A percentile compares a stretch with the other conserved stretches of the same genome.
Evolutionary conservation across 148 eudicot genomes (phyloP).

Genomic region (Amaranthus hypochondriacus): DNA sequence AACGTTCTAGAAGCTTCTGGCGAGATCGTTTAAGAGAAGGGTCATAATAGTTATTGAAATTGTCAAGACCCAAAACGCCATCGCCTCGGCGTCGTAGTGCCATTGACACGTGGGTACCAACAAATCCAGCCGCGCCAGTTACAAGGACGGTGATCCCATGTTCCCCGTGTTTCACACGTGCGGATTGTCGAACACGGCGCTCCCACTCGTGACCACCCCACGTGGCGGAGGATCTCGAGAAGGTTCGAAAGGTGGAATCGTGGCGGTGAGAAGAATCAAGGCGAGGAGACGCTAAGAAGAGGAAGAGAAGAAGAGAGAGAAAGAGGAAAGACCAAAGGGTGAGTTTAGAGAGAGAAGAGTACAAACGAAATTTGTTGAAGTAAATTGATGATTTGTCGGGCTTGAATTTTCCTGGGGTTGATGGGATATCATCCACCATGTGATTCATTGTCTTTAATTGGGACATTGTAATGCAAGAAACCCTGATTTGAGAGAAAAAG

Average conservation of each 20-base stretch:
- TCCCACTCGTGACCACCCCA: constrained; percentile 54
- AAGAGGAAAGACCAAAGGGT: constrained; percentile 51
- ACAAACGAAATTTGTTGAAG: constrained; percentile 42
- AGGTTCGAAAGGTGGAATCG: constrained; percentile 14
- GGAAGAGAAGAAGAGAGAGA: constrained; percentile 29
- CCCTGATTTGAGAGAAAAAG: background rate
- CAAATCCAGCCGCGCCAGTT: constrained; percentile 71
- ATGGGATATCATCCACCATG: constrained; percentile 32
- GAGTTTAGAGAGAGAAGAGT: constrained; percentile 42
- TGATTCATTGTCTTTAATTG: constrained; percentile 41
- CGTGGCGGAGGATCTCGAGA: constrained; percentile 1
- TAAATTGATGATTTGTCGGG: constrained; percentile 37
- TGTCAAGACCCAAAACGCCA: constrained; percentile 62
- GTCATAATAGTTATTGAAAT: constrained; percentile 61
- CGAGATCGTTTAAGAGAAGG: constrained; percentile 41
- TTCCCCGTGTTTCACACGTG: constrained; percentile 26
- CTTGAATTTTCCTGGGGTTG: constrained; percentile 63
- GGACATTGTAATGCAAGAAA: constrained; percentile 28
- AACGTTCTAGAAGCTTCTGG: constrained; percentile 40
- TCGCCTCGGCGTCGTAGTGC: constrained; percentile 53
- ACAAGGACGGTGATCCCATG: constrained; percentile 43
- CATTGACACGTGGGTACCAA: constrained; percentile 57
- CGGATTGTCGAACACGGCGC: constrained; percentile 40
- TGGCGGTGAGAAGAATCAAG: constrained; percentile 20
- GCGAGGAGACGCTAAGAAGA: constrained; percentile 19